These are phyloP conservation scores for Hypsizygus marmoreus DNA, from an alignment of 768 basidiomycete genomes.

Conservation along the genomic window DNA sequence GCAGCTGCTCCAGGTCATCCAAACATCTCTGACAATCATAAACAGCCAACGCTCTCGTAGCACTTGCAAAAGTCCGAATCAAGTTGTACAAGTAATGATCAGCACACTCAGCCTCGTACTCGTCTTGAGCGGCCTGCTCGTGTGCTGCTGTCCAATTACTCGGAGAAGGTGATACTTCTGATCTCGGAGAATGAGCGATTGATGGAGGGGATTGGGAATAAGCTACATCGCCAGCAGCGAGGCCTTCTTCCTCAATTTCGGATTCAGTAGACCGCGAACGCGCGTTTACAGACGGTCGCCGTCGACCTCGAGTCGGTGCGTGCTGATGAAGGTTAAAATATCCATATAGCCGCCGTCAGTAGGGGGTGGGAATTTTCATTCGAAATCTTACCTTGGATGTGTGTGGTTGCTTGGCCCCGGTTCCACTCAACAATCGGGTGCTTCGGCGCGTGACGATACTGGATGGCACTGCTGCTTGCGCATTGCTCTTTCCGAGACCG, in stretches of 20 bases:
- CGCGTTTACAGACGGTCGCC: conserved; percentile 53
- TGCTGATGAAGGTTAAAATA: conserved; percentile 8
- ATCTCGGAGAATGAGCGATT: conserved; percentile 58
- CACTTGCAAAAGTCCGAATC: conserved; percentile 79
- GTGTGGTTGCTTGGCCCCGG: conserved; percentile 49
- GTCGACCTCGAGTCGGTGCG: conserved; percentile 51
- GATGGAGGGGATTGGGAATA: conserved; percentile 66
- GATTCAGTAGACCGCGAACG: conserved; percentile 69
- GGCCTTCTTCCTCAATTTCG: conserved; percentile 68
- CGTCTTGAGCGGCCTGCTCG: conserved; percentile 71
- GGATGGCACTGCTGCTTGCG: conserved; percentile 40
- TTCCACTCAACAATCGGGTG: conserved; percentile 66
- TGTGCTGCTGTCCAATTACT: conserved; percentile 65
- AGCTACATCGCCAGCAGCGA: conserved; percentile 47
- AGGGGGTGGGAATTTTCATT: not conserved
- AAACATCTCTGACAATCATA: conserved; percentile 80
- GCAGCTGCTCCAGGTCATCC: conserved; percentile 75
- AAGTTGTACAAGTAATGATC: conserved; percentile 84
- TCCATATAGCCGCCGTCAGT: conserved; percentile 9
- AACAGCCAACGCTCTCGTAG: conserved; percentile 69
- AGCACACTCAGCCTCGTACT: conserved; percentile 70
- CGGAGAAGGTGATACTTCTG: conserved; percentile 65
- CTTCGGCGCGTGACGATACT: conserved; percentile 66
- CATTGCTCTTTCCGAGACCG: conserved; percentile 53
- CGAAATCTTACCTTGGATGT: conserved; percentile 53